Conservation (phyloP, 768 basidiomycete species). For the Mycena haematopus region DNA sequence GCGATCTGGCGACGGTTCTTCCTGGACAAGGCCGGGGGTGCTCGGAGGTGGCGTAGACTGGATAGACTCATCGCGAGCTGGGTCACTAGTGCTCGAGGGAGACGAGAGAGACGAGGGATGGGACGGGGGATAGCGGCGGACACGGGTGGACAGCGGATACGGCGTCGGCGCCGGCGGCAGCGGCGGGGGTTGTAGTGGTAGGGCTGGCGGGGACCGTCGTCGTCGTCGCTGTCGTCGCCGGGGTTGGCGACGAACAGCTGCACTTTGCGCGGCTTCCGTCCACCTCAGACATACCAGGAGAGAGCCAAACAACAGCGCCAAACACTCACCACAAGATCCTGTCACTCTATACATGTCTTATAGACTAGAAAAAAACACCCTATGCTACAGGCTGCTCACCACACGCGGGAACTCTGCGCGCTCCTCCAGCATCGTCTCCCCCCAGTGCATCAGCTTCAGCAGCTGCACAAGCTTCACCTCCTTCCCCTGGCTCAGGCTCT, state of each 20-base stretch:
- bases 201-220: slow-evolving; percentile 37
- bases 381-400: background rate
- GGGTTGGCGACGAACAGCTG: slow-evolving; percentile 67
- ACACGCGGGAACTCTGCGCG: slow-evolving; percentile 75
- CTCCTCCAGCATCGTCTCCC: slow-evolving; percentile 79
- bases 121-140: slow-evolving; percentile 45
- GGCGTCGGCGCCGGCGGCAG: slow-evolving; percentile 45
- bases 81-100: slow-evolving; percentile 71
- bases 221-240: slow-evolving; percentile 51
- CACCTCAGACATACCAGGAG: slow-evolving; percentile 66
- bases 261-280: slow-evolving; percentile 46
- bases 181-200: slow-evolving; percentile 39
- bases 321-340: no score
- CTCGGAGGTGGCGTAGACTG: slow-evolving; percentile 75
- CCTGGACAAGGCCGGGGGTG: slow-evolving; percentile 57
- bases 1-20: slow-evolving; percentile 39
- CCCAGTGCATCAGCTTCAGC: slow-evolving; percentile 88
- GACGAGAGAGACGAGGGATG: no score
- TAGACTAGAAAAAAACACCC: background rate
- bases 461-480: slow-evolving; percentile 90
- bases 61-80: slow-evolving; percentile 68
- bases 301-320: background rate
- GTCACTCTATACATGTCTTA: no score
- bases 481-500: slow-evolving; percentile 89
- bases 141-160: slow-evolving; percentile 33